Evolutionary conservation across 768 basidiomycete species (phyloP).

Genomic region (Tulasnella calospora): DNA sequence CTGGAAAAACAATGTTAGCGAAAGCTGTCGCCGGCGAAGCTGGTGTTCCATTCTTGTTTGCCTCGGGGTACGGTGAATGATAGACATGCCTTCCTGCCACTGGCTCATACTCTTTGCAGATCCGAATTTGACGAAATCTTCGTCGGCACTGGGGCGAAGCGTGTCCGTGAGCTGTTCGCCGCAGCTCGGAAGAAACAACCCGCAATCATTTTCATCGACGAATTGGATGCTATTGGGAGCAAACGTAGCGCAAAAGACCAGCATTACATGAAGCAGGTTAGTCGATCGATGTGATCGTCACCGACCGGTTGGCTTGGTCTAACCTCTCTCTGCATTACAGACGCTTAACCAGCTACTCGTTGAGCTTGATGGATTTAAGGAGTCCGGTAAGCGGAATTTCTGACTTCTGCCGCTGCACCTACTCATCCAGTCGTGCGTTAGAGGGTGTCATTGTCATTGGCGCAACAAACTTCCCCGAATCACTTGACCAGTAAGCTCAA

Average conservation of each 20-base stretch:
- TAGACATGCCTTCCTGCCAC: slow-evolving; percentile 23
- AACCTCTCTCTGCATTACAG: slow-evolving; percentile 25
- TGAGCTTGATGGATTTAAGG: slow-evolving; percentile 95
- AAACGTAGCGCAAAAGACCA: slow-evolving; percentile 80
- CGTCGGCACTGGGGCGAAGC: slow-evolving; percentile 84
- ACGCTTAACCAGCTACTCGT: slow-evolving; percentile 94
- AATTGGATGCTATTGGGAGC: slow-evolving; percentile 88
- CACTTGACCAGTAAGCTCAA: slow-evolving; percentile 71
- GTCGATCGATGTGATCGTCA: background rate
- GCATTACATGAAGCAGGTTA: slow-evolving; percentile 66
- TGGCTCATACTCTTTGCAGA: slow-evolving; percentile 37
- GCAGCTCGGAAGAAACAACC: slow-evolving; percentile 92
- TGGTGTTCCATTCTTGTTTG: slow-evolving; percentile 95
- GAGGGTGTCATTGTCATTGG: slow-evolving; percentile 96
- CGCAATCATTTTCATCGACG: slow-evolving; percentile 97
- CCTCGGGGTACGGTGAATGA: slow-evolving; percentile 64
- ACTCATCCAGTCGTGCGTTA: background rate
- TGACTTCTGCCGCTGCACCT: background rate
- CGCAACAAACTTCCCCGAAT: slow-evolving; percentile 96
- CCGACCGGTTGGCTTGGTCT: background rate
- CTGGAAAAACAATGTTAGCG: slow-evolving; percentile 98
- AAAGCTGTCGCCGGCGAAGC: slow-evolving; percentile 97
- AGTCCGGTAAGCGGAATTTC: slow-evolving; percentile 42
- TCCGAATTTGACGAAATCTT: slow-evolving; percentile 99
- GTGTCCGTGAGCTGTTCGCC: slow-evolving; percentile 90